These are phyloP conservation scores for Hyphopichia burtonii DNA, from an alignment of 1,139 yeast genomes.

Conservation along the genomic window DNA sequence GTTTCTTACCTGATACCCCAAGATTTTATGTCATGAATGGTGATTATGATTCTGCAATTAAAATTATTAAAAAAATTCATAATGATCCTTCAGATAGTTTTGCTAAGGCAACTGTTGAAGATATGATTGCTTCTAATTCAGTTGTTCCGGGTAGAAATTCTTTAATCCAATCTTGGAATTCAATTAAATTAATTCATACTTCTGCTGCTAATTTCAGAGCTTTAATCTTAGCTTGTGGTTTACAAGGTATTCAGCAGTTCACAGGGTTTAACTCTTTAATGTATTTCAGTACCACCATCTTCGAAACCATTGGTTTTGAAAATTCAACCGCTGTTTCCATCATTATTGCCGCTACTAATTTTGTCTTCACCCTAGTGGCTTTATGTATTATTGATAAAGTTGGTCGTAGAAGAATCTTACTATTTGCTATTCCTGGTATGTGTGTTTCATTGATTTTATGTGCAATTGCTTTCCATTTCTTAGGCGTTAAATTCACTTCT, in stretches of 20 bases:
- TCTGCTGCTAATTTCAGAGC: constrained; percentile 87
- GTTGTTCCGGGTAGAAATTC: constrained; percentile 63
- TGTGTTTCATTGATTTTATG: constrained; percentile 69
- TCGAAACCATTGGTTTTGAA: constrained; percentile 81
- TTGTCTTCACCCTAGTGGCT: constrained; percentile 79
- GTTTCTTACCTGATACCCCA: constrained; percentile 94
- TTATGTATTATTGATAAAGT: constrained; percentile 78
- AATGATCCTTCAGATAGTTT: constrained; percentile 54
- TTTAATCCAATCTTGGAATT: constrained; percentile 53
- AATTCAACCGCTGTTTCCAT: constrained; percentile 92
- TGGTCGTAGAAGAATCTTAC: constrained; percentile 79
- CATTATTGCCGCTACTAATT: constrained; percentile 89
- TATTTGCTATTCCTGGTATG: constrained; percentile 81
- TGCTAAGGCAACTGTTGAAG: constrained; percentile 58
- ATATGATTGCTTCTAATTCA: constrained; percentile 56
- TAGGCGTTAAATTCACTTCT: constrained; percentile 57
- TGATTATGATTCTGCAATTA: constrained; percentile 59
- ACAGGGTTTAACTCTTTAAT: constrained; percentile 93
- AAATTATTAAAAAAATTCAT: constrained; percentile 61
- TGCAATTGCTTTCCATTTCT: constrained; percentile 85
- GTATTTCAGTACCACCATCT: constrained; percentile 90
- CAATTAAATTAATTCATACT: constrained; percentile 66
- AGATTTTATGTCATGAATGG: constrained; percentile 79
- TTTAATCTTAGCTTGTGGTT: constrained; percentile 80
- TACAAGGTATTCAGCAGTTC: constrained; percentile 94